Evolutionary conservation across 2,329 filamentous ascomycete species (phyloP), one percentile per base, ranked within the genome.

Genomic region (Aspergillus sp.): DNA sequence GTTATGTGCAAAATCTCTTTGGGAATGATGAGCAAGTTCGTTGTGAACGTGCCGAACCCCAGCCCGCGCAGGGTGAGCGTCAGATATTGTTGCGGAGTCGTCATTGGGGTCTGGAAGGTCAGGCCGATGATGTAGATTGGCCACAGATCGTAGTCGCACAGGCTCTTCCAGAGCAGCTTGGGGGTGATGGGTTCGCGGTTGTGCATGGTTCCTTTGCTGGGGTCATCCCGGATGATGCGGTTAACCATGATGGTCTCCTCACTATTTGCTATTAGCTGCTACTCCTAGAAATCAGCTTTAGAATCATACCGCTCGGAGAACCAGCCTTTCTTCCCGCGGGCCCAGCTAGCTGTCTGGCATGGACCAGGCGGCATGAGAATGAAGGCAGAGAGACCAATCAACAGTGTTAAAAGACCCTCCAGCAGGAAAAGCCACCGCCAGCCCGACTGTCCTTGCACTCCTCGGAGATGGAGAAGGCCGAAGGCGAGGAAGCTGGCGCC

Each of bases 181-280:
- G 74, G 69, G 0, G 75, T 79, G 3, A 86, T 69, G 0, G 80
- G 80, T 65, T 86, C 81, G 3, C 83, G 76, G 62, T 86, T 86
- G 68, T 86, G 82, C 84, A 86, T 86, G 59, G 78, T 79, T n/a
- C 82, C 82, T 62, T 86, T 86, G 50, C 77, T 79, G 0, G 82
- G 81, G 45, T 84, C 82, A 54, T 84, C 82, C 7, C 82, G 76
- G 9, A 84, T 71, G 21, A 87, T 78, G n/a, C 82, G 81, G 67
- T 89, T 90, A 17, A 88, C 81, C 82, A 90, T 85, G 66, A 90
- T 89, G 54, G 84, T 82, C 65, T 90, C 87, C 66, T 90, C 85
- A 2, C 52, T 55, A 17, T 7, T 12, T 19, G 3, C 23, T 11
- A 8, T 55, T 7, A 55, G 44, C 3, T 24, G 6, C 8, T 14